Evolutionary conservation across 768 basidiomycete genomes (phyloP).

Genomic region (Leccinellum rugosiceps): DNA sequence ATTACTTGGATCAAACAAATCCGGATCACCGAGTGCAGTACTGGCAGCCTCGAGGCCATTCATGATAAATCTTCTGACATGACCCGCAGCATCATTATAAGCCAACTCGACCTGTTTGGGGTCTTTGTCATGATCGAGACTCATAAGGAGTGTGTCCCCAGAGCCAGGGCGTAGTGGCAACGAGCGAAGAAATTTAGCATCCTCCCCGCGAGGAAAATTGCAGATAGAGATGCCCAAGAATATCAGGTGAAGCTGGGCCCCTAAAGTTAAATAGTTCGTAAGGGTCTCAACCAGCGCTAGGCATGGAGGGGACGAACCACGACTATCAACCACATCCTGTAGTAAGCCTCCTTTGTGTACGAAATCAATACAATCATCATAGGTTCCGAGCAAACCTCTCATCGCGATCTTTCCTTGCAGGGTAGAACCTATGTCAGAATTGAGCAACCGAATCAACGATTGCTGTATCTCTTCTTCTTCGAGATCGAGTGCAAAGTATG

Average conservation of each 20-base stretch:
- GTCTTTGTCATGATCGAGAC: conserved; percentile 81
- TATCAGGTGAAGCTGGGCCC: conserved; percentile 70
- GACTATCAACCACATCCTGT: background rate
- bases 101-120: conserved; percentile 69
- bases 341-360: conserved; percentile 46
- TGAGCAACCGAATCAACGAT: conserved; percentile 63
- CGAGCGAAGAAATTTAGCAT: conserved; percentile 67
- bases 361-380: conserved; percentile 83
- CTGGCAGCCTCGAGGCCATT: conserved; percentile 77
- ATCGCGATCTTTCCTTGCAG: conserved; percentile 72
- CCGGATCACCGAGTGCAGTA: conserved; percentile 62
- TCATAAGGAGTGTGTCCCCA: conserved; percentile 86
- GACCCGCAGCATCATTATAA: conserved; percentile 78
- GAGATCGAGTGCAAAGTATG: conserved; percentile 93
- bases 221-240: conserved; percentile 92
- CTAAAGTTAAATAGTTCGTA: conserved; percentile 19
- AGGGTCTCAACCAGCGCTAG: conserved; percentile 21
- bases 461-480: conserved; percentile 83
- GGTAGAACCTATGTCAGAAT: conserved; percentile 57
- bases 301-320: background rate
- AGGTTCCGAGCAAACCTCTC: conserved; percentile 88
- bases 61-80: conserved; percentile 77
- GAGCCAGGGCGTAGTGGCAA: conserved; percentile 72
- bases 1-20: conserved; percentile 57
- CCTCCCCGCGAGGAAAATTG: conserved; percentile 75